Conservation (phyloP, 2,329 filamentous ascomycete species). For the Dactylellina sp. region DNA sequence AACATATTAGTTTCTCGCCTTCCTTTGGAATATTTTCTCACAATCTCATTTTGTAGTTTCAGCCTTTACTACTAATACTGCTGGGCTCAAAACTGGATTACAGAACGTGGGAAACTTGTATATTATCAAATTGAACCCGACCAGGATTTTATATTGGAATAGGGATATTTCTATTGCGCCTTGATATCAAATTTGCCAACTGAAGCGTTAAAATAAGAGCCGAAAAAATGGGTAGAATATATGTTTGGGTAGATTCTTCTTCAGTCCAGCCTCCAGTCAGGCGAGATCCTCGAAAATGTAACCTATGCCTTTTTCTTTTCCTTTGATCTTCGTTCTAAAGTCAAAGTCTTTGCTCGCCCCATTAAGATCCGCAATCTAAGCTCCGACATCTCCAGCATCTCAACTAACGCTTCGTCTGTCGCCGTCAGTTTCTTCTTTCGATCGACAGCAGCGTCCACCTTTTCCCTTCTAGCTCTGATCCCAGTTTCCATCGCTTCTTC, state of each 20-base stretch:
- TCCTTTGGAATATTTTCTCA: constrained; percentile 4
- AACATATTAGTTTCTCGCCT: constrained; percentile 1
- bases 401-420: constrained; percentile 35
- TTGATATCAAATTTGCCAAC: too few relatives aligned
- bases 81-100: constrained; percentile 4
- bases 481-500: constrained; percentile 36
- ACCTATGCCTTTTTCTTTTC: constrained; percentile 11
- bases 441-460: constrained; percentile 20
- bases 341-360: constrained; percentile 16
- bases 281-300: too few relatives aligned
- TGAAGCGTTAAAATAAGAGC: too few relatives aligned
- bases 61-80: not conserved
- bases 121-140: constrained; percentile 16
- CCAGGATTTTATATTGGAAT: not conserved
- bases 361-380: constrained; percentile 23
- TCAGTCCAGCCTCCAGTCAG: too few relatives aligned
- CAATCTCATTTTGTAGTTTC: not conserved
- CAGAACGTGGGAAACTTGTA: constrained; percentile 11
- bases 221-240: too few relatives aligned
- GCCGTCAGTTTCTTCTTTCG: constrained; percentile 30
- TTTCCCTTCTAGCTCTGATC: constrained; percentile 35
- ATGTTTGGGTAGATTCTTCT: too few relatives aligned
- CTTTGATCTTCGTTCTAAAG: not conserved
- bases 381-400: constrained; percentile 31
- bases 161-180: too few relatives aligned